A percentile compares a stretch with the other conserved stretches of the same genome.
Evolutionary conservation across 495 filamentous ascomycete genomes (phyloP).

Genomic region (Hypoxylon rickii): DNA sequence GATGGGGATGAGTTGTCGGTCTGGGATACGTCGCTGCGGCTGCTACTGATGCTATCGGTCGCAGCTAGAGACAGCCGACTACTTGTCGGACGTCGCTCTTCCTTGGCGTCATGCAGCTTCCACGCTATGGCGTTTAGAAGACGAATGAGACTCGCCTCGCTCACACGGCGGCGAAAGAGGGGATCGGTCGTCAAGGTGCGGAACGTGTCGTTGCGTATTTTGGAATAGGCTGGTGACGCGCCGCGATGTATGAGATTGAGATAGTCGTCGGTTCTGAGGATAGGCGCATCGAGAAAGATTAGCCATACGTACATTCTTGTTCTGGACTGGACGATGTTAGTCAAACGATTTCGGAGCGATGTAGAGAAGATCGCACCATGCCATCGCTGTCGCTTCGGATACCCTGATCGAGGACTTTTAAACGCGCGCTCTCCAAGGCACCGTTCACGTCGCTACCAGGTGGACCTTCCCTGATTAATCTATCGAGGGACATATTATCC

Average conservation of each 20-base stretch:
- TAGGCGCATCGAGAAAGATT: conserved; percentile 81
- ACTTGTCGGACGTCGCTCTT: conserved; percentile 46
- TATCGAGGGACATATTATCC: conserved; percentile 67
- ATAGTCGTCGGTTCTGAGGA: conserved; percentile 83
- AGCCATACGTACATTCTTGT: conserved; percentile 95
- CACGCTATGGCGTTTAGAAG: conserved; percentile 96
- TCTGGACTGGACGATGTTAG: conserved; percentile 67
- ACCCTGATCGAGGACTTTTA: conserved; percentile 76
- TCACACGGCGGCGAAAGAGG: conserved; percentile 91
- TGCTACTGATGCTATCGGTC: conserved; percentile 39
- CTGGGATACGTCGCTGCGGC: conserved; percentile 42
- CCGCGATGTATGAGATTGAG: conserved; percentile 89
- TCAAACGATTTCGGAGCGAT: not conserved
- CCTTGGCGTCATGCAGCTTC: conserved; percentile 80
- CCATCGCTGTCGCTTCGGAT: conserved; percentile 84
- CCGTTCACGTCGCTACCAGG: conserved; percentile 67
- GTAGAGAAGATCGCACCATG: conserved; percentile 66
- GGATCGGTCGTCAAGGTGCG: conserved; percentile 94
- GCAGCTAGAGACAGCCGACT: conserved; percentile 43
- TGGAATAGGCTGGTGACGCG: conserved; percentile 89
- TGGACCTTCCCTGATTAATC: conserved; percentile 71
- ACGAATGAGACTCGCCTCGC: conserved; percentile 91
- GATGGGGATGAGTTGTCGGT: conserved; percentile 48
- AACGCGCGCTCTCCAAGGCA: conserved; percentile 73
- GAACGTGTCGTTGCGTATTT: conserved; percentile 98